Evolutionary conservation across 768 basidiomycete genomes (phyloP), one percentile per base, ranked within the genome.

Genomic region (Hericium alpestre): DNA sequence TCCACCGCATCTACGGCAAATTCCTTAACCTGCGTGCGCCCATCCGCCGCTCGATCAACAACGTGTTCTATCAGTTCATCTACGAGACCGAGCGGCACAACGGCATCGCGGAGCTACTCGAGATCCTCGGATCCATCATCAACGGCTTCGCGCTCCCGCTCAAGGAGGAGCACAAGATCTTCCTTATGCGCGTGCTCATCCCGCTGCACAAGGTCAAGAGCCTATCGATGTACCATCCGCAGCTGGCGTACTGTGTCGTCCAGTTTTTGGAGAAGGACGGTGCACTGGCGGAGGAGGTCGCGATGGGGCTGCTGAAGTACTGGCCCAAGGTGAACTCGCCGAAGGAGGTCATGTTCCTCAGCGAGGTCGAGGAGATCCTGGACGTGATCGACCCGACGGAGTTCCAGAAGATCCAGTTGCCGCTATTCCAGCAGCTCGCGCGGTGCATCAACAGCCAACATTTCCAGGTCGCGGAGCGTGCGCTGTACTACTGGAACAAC

Each of bases 321-420:
- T 99, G 96, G 96, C 96, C 96, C 37, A 98, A 98, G 72, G 96
- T 99, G 65, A 98, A 99, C 71, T 93, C 90, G 38, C 94, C 94
- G 15, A 99, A 99, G 75, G 96, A 99, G 67, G 96, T 98, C 71
- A 99, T 99, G 96, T 99, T 90, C 75, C 76, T 99, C 58, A 97
- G 97, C 72, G 96, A 99, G 74, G 92, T 99, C 54, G 96, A 99
- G 72, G 96, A 99, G 76, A 90, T 99, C 4, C 73, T 99, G 60
- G 96, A 99, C 71, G 96, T 99, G 58, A 97, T 96, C 63, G 94
- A 98, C 66, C 93, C 93, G 1, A 80, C 80, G 55, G 94, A 98
- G 72, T 99, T 99, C 74, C 86, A 86, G 70, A 98, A 98, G 79
- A 90, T 98, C 59, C 90, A 96, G 71, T 75, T 90, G 18, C 82